Evolutionary conservation across 495 filamentous ascomycete species (phyloP).

Genomic region (Podospora comata): DNA sequence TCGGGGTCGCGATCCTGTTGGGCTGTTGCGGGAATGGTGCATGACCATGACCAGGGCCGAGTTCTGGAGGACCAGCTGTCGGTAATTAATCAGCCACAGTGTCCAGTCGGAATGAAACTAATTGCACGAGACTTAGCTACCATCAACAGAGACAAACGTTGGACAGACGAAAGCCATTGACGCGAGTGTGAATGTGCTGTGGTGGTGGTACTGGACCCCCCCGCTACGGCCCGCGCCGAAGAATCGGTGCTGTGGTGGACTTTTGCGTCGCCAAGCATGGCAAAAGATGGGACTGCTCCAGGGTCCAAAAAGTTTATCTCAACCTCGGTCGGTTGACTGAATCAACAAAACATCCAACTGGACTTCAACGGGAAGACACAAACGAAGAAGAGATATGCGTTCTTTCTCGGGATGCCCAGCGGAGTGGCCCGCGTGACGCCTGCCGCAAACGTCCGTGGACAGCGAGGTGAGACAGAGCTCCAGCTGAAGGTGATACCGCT

Average conservation of each 20-base stretch:
- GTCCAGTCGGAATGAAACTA: background rate
- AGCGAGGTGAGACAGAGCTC: background rate
- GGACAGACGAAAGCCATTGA: constrained; percentile 16
- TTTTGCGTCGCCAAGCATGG: constrained; percentile 8
- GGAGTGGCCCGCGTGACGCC: too few species aligned
- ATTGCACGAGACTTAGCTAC: constrained; percentile 8
- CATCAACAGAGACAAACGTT: constrained; percentile 18
- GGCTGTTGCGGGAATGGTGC: constrained; percentile 68
- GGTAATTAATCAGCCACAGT: constrained; percentile 13
- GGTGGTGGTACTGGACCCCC: background rate
- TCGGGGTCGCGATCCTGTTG: constrained; percentile 58
- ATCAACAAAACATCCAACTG: constrained; percentile 3
- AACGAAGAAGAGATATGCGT: background rate
- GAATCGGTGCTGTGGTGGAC: background rate
- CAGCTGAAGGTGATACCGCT: background rate
- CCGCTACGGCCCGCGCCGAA: background rate
- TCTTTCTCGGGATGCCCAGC: background rate
- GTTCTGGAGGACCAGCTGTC: constrained; percentile 55
- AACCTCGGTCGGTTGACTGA: background rate
- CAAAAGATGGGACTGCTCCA: background rate
- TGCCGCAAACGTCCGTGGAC: background rate
- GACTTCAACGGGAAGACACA: too few species aligned
- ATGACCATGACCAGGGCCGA: constrained; percentile 57
- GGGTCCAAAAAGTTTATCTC: constrained; percentile 8
- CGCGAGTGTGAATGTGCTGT: background rate